Evolutionary conservation across 805 yeast genomes (phyloP).

Genomic region (Ogataea methanolica): DNA sequence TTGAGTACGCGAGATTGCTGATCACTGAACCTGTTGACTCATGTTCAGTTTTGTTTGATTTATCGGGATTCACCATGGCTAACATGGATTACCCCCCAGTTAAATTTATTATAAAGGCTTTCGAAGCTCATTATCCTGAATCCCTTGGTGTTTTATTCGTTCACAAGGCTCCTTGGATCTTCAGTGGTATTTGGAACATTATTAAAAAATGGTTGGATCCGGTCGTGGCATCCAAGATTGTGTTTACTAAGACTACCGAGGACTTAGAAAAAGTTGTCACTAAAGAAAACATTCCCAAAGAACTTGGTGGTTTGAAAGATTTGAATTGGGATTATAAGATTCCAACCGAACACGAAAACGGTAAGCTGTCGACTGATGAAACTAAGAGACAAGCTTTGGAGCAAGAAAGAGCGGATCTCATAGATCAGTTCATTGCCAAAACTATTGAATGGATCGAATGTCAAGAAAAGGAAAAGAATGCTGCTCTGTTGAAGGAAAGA

Average conservation of each 20-base stretch:
- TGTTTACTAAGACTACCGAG: slow-evolving; percentile 65
- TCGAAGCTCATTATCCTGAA: slow-evolving; percentile 97
- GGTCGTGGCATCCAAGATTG: slow-evolving; percentile 87
- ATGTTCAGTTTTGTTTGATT: slow-evolving; percentile 80
- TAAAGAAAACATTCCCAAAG: slow-evolving; percentile 55
- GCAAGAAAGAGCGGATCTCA: slow-evolving; percentile 49
- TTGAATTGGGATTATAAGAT: slow-evolving; percentile 53
- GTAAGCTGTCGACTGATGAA: slow-evolving; percentile 38
- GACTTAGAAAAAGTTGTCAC: slow-evolving; percentile 67
- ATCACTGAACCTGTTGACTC: slow-evolving; percentile 73
- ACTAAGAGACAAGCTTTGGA: slow-evolving; percentile 39
- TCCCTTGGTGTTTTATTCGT: slow-evolving; percentile 78
- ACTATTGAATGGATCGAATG: slow-evolving; percentile 80
- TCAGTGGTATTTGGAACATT: slow-evolving; percentile 90
- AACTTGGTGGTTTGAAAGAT: slow-evolving; percentile 69
- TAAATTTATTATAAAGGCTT: slow-evolving; percentile 80
- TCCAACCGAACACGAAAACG: slow-evolving; percentile 61
- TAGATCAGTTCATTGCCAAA: slow-evolving; percentile 50
- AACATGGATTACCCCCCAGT: slow-evolving; percentile 94
- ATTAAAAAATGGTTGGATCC: slow-evolving; percentile 95
- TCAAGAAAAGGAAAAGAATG: slow-evolving; percentile 44
- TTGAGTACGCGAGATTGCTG: slow-evolving; percentile 78
- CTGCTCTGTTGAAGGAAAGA: slow-evolving; percentile 48
- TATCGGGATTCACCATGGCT: slow-evolving; percentile 78
- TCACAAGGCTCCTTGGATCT: slow-evolving; percentile 96